phyloP scores from a whole-genome alignment of 2,329 filamentous ascomycete species.

The Teratosphaeria destructans region DNA sequence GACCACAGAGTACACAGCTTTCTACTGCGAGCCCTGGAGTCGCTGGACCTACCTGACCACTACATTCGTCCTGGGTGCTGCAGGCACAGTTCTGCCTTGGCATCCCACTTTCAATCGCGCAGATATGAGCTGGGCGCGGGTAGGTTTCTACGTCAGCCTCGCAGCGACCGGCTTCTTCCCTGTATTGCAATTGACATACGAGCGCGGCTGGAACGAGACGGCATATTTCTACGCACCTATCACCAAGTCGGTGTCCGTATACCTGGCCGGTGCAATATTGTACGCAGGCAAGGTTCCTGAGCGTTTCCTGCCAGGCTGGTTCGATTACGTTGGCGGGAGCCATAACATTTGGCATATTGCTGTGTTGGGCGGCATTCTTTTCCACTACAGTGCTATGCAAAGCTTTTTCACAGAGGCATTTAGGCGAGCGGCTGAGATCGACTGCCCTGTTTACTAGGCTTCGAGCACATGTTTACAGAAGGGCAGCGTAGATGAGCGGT shows the following conservation, averaged over 20 bases:
- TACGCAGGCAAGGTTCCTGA: conserved; percentile 92
- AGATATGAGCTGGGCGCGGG: conserved; percentile 87
- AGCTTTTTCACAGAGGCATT: conserved; percentile 65
- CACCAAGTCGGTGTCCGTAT: conserved; percentile 74
- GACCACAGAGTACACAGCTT: conserved; percentile 96
- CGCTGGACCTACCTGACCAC: conserved; percentile 77
- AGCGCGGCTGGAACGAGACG: conserved; percentile 71
- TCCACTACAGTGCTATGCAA: conserved; percentile 94
- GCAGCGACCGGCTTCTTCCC: conserved; percentile 83
- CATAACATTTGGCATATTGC: conserved; percentile 98
- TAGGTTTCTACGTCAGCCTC: conserved; percentile 82
- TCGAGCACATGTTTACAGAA: neutral
- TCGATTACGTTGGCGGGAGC: conserved; percentile 89
- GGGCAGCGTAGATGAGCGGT: neutral
- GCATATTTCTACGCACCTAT: conserved; percentile 82
- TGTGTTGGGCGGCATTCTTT: conserved; percentile 89
- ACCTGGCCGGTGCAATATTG: conserved; percentile 70
- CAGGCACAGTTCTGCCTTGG: conserved; percentile 88
- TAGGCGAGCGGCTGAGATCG: conserved; percentile 14
- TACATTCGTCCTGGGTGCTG: conserved; percentile 71
- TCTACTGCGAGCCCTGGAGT: conserved; percentile 89
- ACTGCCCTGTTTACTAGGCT: neutral
- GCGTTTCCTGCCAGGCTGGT: conserved; percentile 81
- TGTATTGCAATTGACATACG: conserved; percentile 69
- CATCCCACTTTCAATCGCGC: conserved; percentile 85